These are phyloP conservation scores for Populus hybrid DNA, from an alignment of 441 rosid species.

Conservation along the genomic window DNA sequence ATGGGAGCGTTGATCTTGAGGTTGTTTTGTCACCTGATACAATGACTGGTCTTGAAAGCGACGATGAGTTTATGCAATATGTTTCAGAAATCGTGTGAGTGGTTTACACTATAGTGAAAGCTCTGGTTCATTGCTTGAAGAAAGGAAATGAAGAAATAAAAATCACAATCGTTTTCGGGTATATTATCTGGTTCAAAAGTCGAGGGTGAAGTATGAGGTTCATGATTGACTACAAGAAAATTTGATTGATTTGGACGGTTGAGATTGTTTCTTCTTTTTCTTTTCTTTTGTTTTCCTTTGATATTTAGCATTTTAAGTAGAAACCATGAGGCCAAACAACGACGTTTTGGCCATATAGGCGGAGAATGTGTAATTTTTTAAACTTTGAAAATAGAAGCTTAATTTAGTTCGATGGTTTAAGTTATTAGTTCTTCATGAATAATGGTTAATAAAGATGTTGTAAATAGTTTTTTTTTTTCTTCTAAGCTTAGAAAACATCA, in stretches of 20 bases:
- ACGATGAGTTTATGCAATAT: slow-evolving; percentile 81
- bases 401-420: background rate
- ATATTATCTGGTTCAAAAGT: background rate
- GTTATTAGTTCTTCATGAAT: too few relatives aligned
- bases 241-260: slow-evolving; percentile 1
- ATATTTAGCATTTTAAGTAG: too few relatives aligned
- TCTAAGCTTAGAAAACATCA: too few relatives aligned
- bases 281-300: too few relatives aligned
- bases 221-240: background rate
- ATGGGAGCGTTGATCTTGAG: too few relatives aligned
- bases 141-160: background rate
- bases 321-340: slow-evolving; percentile 1
- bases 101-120: background rate
- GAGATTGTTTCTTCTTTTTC: background rate
- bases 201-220: background rate
- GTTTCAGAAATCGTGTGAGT: slow-evolving; percentile 29
- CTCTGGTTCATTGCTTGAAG: background rate
- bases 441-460: too few relatives aligned
- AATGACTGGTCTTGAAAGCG: slow-evolving; percentile 36
- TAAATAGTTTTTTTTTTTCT: too few relatives aligned
- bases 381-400: background rate
- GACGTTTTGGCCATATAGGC: slow-evolving; percentile 7
- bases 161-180: background rate
- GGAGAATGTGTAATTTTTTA: background rate
- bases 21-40: too few relatives aligned